Evolutionary conservation across 495 filamentous ascomycete genomes (phyloP), one percentile per base, ranked within the genome.

Genomic region (Aspergillus carlsbadensis): DNA sequence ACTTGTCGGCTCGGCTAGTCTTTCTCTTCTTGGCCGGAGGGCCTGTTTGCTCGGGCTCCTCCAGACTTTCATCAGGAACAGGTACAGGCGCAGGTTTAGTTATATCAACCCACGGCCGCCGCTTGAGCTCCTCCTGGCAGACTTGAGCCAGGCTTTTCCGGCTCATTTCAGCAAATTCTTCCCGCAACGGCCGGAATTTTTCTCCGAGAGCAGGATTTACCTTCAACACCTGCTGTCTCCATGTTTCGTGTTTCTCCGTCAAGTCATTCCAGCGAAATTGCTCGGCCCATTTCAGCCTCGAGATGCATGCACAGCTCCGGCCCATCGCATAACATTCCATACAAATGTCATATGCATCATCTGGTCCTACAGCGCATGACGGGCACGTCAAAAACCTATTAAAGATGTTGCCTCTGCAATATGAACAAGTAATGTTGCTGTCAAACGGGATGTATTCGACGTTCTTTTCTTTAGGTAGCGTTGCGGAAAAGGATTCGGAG

Each of bases 251-350:
- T 45, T 87, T 85, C n/a, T 82, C 71, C 0, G 79, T 72, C n/a
- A 98, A 77, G 6, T 89, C 81, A 31, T 83, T 78, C 93, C 91
- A 97, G 17, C 78, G 71, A 73, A 92, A 96, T 67, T 98, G 94
- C 64, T 98, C 92, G 22, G 90, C 88, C 93, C 93, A 98, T 50
- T 82, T 86, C 24, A 94, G 81, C 10, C 83, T 85, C 6, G 91
- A 94, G 33, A 94, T 79, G 61, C 94, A 98, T 7, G 76, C 78
- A 67, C 94, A 98, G 58, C 91, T 95, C 45, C 94, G 85, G 33
- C 94, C 94, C 84, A 96, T 93, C 14, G 84, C 86, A 60, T 92
- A 98, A 67, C 94, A 98, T 40, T 98, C 93, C 85, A 98, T 90
- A 67, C 94, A 98, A 11, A 98, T 81, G 64, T 98, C 94, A 65